A percentile compares a stretch with the other conserved stretches of the same genome.
phyloP scores from a whole-genome alignment of 192 early-diverging fungal species.

The Entomortierella beljakovae region DNA sequence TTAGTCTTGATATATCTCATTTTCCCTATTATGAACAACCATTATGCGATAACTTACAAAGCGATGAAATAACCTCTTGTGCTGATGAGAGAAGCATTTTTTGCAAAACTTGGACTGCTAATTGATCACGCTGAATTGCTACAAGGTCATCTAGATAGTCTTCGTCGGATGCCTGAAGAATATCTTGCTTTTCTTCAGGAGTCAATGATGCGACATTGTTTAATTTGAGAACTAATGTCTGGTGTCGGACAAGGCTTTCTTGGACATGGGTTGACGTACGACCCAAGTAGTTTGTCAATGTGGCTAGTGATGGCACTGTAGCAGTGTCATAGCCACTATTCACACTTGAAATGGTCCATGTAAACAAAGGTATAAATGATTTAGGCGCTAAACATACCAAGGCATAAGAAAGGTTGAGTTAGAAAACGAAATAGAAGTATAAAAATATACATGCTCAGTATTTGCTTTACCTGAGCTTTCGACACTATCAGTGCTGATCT shows the following conservation, averaged over 20 bases:
- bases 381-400: background rate
- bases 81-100: slow-evolving; percentile 48
- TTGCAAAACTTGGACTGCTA: slow-evolving; percentile 58
- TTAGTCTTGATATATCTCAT: no score
- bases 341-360: slow-evolving; percentile 46
- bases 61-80: slow-evolving; percentile 51
- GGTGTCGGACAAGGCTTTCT: slow-evolving; percentile 32
- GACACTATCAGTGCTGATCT: slow-evolving; percentile 48
- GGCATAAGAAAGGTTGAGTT: background rate
- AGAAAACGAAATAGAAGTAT: background rate
- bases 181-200: slow-evolving; percentile 52
- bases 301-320: slow-evolving; percentile 53
- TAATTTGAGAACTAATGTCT: slow-evolving; percentile 42
- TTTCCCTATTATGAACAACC: no score
- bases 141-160: slow-evolving; percentile 55
- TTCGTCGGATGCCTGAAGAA: slow-evolving; percentile 39
- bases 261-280: slow-evolving; percentile 32
- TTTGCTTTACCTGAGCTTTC: slow-evolving; percentile 23
- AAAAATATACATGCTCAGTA: background rate
- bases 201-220: slow-evolving; percentile 41
- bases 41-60: slow-evolving; percentile 49
- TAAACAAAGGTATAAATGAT: slow-evolving; percentile 34
- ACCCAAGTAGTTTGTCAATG: slow-evolving; percentile 42
- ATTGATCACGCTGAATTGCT: slow-evolving; percentile 57
- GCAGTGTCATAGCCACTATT: slow-evolving; percentile 26